Evolutionary conservation across 768 basidiomycete species (phyloP).

Genomic region (Lactarius indigo): DNA sequence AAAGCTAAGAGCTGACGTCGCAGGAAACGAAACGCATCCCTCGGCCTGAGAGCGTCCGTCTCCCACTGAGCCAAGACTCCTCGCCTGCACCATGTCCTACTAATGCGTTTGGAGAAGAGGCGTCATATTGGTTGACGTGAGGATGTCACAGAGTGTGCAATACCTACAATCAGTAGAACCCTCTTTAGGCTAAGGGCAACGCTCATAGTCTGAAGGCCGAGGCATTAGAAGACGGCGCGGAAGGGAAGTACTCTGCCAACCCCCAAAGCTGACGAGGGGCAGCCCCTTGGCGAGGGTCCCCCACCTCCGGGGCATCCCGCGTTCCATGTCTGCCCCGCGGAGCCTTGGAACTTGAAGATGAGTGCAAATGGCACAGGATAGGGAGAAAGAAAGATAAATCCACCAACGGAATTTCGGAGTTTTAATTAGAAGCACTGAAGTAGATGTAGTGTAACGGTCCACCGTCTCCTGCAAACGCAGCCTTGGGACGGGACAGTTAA

Average conservation of each 20-base stretch:
- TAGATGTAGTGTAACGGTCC: not conserved
- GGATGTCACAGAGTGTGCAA: not conserved
- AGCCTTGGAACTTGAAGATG: not conserved
- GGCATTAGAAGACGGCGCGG: not conserved
- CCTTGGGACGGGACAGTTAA: not conserved
- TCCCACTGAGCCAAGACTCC: not conserved
- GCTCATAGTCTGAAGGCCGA: too few relatives aligned
- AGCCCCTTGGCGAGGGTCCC: not conserved
- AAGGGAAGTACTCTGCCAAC: not conserved
- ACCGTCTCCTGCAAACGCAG: not conserved
- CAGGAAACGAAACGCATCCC: conserved; percentile 1
- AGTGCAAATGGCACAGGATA: not conserved
- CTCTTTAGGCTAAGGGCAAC: not conserved
- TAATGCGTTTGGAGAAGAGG: not conserved
- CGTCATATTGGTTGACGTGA: not conserved
- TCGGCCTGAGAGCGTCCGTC: conserved; percentile 5
- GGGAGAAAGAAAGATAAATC: not conserved
- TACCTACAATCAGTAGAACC: too few relatives aligned
- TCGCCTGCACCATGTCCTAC: too few relatives aligned
- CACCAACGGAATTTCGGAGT: not conserved
- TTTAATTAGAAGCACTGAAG: not conserved
- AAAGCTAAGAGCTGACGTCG: not conserved
- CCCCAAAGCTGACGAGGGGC: not conserved
- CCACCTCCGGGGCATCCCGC: not conserved
- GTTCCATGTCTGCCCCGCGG: not conserved